These are phyloP conservation scores for Xylaria venustula DNA, from an alignment of 495 filamentous ascomycete genomes.

Conservation along the genomic window DNA sequence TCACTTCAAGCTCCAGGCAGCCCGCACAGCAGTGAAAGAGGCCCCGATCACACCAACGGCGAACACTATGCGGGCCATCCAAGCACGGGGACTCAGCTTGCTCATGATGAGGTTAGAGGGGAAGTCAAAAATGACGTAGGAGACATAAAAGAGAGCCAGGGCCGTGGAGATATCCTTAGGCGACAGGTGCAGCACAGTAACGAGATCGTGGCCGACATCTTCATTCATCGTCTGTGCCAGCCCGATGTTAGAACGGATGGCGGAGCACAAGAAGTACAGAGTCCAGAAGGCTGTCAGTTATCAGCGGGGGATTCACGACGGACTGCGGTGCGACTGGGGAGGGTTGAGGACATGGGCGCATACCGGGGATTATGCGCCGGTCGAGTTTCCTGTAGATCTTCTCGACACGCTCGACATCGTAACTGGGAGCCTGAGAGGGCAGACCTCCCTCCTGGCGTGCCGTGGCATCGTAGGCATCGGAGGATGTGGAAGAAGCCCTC, in stretches of 20 bases:
- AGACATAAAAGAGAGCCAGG: conserved; percentile 85
- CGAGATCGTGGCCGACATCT: conserved; percentile 64
- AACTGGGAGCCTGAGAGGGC: conserved; percentile 32
- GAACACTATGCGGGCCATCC: conserved; percentile 91
- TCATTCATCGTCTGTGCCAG: conserved; percentile 89
- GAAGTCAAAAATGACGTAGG: conserved; percentile 85
- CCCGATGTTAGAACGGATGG: conserved; percentile 86
- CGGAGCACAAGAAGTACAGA: conserved; percentile 91
- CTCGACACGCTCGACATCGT: conserved; percentile 57
- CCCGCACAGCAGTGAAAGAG: conserved; percentile 77
- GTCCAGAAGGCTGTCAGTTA: conserved; percentile 70
- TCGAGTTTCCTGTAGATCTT: conserved; percentile 77
- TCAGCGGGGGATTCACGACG: conserved; percentile 3
- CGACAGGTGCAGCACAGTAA: conserved; percentile 62
- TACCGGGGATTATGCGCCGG: conserved; percentile 74
- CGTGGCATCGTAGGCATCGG: conserved; percentile 17
- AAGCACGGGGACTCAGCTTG: conserved; percentile 75
- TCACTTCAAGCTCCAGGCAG: conserved; percentile 83
- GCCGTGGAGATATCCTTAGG: conserved; percentile 76
- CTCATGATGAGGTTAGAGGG: conserved; percentile 92
- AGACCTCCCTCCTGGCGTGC: conserved; percentile 13
- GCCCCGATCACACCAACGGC: conserved; percentile 80
- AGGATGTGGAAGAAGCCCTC: conserved; percentile 16
- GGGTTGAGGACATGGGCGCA: background rate
- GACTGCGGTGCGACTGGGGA: background rate